A percentile compares a stretch with the other conserved stretches of the same genome.
Conservation (phyloP, 2,329 filamentous ascomycete species). For the Talaromyces sp. region DNA sequence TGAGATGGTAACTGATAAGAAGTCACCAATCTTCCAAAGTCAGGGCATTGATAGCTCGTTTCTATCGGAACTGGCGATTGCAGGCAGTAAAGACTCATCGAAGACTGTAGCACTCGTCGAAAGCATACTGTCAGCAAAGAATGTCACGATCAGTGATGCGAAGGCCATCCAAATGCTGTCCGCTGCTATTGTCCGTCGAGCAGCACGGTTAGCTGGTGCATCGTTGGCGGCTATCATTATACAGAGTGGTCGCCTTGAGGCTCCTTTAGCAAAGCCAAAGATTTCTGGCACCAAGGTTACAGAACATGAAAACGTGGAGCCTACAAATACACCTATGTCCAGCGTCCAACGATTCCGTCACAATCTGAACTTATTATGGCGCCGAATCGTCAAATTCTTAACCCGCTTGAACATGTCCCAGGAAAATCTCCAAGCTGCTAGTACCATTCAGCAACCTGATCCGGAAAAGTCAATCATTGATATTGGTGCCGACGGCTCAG, state of each 20-base stretch:
- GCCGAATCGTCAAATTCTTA: constrained; percentile 10
- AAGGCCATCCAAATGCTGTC: constrained; percentile 14
- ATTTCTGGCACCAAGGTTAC: neutral
- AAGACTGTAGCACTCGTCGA: neutral
- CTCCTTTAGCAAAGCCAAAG: neutral
- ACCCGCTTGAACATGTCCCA: neutral
- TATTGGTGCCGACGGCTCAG: constrained; percentile 20
- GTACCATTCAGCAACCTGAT: neutral
- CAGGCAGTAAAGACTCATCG: neutral
- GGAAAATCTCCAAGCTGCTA: neutral
- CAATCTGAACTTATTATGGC: constrained; percentile 12
- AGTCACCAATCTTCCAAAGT: constrained; percentile 12
- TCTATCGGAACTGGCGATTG: constrained; percentile 15
- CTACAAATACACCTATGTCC: neutral
- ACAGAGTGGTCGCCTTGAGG: constrained; percentile 14
- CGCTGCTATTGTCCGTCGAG: constrained; percentile 16
- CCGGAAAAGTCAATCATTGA: constrained; percentile 17
- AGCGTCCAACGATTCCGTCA: constrained; percentile 5
- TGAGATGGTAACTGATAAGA: constrained; percentile 4
- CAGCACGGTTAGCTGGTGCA: constrained; percentile 18
- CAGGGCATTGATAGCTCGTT: constrained; percentile 17
- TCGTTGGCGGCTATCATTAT: constrained; percentile 18
- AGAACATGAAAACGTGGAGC: neutral
- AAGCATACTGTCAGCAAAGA: constrained; percentile 6
- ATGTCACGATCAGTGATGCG: constrained; percentile 11